Evolutionary conservation across 2,329 filamentous ascomycete species (phyloP), one percentile per base, ranked within the genome.

Genomic region (Xylariaceae sp.): DNA sequence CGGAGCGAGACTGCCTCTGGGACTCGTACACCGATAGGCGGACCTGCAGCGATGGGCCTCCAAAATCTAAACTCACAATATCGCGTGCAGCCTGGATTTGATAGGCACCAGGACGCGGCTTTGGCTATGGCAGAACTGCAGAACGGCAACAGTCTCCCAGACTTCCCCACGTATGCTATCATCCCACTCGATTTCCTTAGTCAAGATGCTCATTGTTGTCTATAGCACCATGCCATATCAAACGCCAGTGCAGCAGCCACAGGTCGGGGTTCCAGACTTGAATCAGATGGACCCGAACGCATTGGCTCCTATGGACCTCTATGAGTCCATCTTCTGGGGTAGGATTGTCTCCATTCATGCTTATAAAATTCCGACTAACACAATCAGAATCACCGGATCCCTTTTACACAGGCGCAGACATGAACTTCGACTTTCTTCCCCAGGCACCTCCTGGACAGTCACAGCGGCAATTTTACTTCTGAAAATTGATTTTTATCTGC

Each of bases 301-400:
- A 26, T 76, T 83, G 69, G 80, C 79, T 29, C 80, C 80, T 1
- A 79, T 84, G 78, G 80, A 84, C 45, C 63, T 84, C 1, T 84
- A 82, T 55, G 79, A 83, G 53, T 81, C 78, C 3, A 84, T 84
- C 34, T 83, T 82, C 65, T 82, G 78, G 72, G 79, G 79, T 82
- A 63, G 59, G 76, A n/a, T 67, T 22, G 24, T 47, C n/a, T 26
- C 39, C 38, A 16, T 29, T 56, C 33, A 13, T 8, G 30, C 8
- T 8, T 44, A 54, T 34, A 3, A 37, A 35, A 42, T 37, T n/a
- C 45, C 48, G 34, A 41, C 34, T 44, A 34, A 38, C 34, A 26
- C 16, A n/a, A 28, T 4, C 45, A 79, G 77, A 79, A 67, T 77
- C 74, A 2, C 76, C 76, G 4, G 75, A 80, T 53, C 73, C 77